These are phyloP conservation scores for Colletotrichum horii DNA, from an alignment of 2,329 filamentous ascomycete species.

Conservation along the genomic window DNA sequence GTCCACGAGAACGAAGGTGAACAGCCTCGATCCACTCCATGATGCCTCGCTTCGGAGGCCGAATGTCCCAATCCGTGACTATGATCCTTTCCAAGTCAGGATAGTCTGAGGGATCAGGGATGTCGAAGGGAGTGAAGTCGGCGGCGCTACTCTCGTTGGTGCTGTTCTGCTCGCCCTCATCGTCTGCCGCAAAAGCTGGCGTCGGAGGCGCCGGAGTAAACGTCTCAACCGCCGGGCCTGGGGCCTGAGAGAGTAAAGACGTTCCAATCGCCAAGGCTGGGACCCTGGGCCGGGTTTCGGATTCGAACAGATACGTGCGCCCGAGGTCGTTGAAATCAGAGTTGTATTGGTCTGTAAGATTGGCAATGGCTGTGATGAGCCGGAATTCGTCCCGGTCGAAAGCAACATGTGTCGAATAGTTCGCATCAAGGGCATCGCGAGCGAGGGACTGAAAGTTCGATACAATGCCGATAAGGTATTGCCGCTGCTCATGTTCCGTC, in stretches of 20 bases:
- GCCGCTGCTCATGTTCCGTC: slow-evolving; percentile 22
- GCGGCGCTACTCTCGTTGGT: neutral
- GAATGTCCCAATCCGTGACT: neutral
- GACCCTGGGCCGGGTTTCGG: neutral
- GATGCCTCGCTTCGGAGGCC: neutral
- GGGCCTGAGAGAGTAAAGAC: too few species aligned
- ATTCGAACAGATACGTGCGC: neutral
- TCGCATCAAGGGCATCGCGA: neutral
- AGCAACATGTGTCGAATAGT: neutral
- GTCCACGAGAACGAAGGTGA: neutral
- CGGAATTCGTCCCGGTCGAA: neutral
- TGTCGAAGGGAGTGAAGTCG: neutral
- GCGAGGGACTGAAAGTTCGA: slow-evolving; percentile 22
- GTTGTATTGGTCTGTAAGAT: neutral
- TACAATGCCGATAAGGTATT: slow-evolving; percentile 4
- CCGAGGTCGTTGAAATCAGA: neutral
- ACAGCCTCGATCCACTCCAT: slow-evolving; percentile 3
- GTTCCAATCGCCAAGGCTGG: neutral
- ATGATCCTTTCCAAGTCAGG: neutral
- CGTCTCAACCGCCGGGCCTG: neutral
- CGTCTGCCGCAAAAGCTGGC: neutral
- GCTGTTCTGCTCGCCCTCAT: neutral
- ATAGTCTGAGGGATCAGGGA: neutral
- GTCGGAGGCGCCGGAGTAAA: neutral
- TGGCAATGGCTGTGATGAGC: neutral